These are phyloP conservation scores for Trypanosomatidae sp. DNA, from an alignment of 208 protist genomes.

Conservation along the genomic window DNA sequence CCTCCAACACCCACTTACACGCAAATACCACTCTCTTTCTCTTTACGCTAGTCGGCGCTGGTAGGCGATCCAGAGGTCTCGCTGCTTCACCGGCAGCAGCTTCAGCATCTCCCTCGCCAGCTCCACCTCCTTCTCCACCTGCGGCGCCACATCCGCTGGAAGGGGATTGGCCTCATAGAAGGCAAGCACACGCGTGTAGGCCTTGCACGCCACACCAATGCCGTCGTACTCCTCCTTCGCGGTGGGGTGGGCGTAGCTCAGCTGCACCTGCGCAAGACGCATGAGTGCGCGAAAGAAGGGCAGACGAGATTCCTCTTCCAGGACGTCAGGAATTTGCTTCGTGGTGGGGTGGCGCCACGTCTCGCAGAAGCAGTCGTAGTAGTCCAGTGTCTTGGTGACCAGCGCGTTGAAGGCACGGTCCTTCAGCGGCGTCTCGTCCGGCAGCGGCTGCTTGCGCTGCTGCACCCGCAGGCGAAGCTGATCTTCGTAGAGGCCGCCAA, in stretches of 20 bases:
- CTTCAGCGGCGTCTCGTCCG: constrained; percentile 60
- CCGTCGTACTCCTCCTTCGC: constrained; percentile 83
- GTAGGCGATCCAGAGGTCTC: constrained; percentile 56
- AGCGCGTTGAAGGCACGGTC: constrained; percentile 73
- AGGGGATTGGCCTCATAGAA: constrained; percentile 64
- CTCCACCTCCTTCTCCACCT: constrained; percentile 40
- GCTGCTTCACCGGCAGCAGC: constrained; percentile 75
- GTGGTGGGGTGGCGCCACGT: constrained; percentile 68
- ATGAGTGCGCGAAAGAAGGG: constrained; percentile 84
- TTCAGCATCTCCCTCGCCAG: constrained; percentile 39
- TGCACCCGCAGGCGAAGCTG: constrained; percentile 59
- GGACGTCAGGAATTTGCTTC: constrained; percentile 38
- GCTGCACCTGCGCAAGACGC: constrained; percentile 64
- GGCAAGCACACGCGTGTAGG: constrained; percentile 54
- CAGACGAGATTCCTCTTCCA: constrained; percentile 69
- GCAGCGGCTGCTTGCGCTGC: constrained; percentile 45
- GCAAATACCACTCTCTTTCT: too few species aligned
- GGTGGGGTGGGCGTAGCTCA: constrained; percentile 35
- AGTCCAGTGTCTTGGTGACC: constrained; percentile 42
- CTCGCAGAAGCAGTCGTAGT: constrained; percentile 77
- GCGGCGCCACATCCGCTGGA: constrained; percentile 5
- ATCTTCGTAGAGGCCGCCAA: constrained; percentile 74
- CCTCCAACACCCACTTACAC: too few species aligned
- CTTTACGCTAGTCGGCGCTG: constrained; percentile 9
- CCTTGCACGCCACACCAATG: constrained; percentile 44